Evolutionary conservation across 768 basidiomycete genomes (phyloP).

Genomic region (Sporobolomyces pararoseus): DNA sequence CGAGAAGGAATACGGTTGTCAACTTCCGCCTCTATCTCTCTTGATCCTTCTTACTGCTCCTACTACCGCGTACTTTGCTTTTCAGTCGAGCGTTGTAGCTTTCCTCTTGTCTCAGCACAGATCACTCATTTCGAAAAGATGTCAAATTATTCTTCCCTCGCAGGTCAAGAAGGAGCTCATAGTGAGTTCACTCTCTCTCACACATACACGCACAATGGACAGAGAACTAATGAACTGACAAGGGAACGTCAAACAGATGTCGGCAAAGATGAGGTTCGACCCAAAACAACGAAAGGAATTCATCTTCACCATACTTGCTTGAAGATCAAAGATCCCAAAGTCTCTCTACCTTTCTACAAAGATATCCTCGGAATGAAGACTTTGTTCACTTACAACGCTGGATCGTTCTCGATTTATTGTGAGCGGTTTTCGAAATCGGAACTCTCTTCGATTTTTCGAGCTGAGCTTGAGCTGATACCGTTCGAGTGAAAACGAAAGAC

Average conservation of each 20-base stretch:
- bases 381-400: slow-evolving; percentile 37
- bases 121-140: too few species aligned
- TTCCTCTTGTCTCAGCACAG: too few species aligned
- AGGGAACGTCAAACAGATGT: slow-evolving; percentile 14
- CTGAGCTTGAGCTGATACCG: too few species aligned
- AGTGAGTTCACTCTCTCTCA: not conserved
- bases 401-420: slow-evolving; percentile 36
- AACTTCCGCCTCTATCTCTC: too few species aligned
- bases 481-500: not conserved
- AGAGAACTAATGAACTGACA: not conserved
- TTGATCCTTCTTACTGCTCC: too few species aligned
- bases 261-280: slow-evolving; percentile 29
- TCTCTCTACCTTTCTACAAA: slow-evolving; percentile 31
- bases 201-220: too few species aligned
- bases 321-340: slow-evolving; percentile 33
- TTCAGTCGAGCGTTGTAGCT: too few species aligned
- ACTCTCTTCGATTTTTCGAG: not conserved
- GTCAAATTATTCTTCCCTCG: slow-evolving; percentile 7
- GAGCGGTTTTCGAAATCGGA: too few species aligned
- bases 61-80: too few species aligned
- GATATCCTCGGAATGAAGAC: slow-evolving; percentile 36
- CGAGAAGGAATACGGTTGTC: too few species aligned
- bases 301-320: slow-evolving; percentile 35
- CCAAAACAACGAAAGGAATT: slow-evolving; percentile 30
- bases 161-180: slow-evolving; percentile 1